phyloP scores from a whole-genome alignment of 768 basidiomycete species.

The Tylopilus felleus region DNA sequence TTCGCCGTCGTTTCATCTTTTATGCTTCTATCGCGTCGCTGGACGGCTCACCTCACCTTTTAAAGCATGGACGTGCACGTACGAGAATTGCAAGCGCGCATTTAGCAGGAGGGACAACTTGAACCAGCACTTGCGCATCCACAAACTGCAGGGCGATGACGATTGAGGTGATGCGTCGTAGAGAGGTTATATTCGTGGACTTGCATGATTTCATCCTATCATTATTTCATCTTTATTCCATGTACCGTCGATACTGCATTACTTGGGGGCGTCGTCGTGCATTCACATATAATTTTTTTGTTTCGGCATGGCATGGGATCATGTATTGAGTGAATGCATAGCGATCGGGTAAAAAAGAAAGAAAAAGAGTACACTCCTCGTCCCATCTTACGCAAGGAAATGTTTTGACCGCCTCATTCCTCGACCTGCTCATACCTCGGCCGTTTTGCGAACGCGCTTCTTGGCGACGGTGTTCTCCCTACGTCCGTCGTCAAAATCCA shows the following conservation, averaged over 20 bases:
- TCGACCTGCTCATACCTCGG: constrained; percentile 40
- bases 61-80: constrained; percentile 43
- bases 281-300: background rate
- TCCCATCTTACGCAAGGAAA: background rate
- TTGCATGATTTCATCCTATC: constrained; percentile 7
- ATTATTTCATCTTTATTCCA: constrained; percentile 20
- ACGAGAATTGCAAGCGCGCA: constrained; percentile 61
- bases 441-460: constrained; percentile 66
- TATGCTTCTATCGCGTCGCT: background rate
- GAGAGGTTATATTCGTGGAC: background rate
- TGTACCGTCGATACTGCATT: constrained; percentile 9
- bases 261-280: background rate
- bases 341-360: constrained; percentile 2
- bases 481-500: background rate
- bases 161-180: constrained; percentile 2
- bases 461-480: constrained; percentile 91
- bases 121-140: constrained; percentile 68
- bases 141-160: constrained; percentile 32
- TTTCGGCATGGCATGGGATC: constrained; percentile 10
- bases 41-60: background rate
- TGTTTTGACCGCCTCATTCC: background rate
- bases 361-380: constrained; percentile 16
- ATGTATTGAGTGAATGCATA: constrained; percentile 23
- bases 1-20: background rate
- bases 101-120: constrained; percentile 79